phyloP scores from a whole-genome alignment of 2,329 filamentous ascomycete genomes.

The Stachybotrys chartarum region DNA sequence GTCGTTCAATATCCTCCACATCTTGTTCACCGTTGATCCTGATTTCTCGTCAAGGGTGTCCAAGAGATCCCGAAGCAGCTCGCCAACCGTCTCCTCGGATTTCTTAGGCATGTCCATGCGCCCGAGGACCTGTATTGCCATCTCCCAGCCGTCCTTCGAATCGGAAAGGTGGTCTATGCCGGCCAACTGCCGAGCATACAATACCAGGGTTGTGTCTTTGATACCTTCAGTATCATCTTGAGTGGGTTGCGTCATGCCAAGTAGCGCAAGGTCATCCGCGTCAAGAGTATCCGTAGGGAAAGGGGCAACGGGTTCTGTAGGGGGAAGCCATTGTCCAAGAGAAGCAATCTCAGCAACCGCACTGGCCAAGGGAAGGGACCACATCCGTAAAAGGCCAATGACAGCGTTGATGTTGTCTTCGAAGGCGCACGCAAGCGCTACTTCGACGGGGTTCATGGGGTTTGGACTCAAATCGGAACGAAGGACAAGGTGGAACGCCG shows the following conservation, averaged over 20 bases:
- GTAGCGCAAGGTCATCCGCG: constrained; percentile 75
- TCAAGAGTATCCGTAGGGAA: constrained; percentile 62
- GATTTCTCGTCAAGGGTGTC: constrained; percentile 56
- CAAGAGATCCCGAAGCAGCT: constrained; percentile 64
- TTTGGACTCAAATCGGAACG: constrained; percentile 71
- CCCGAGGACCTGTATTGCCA: constrained; percentile 76
- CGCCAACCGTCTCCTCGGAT: constrained; percentile 66
- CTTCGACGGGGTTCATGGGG: constrained; percentile 66
- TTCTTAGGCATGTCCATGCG: constrained; percentile 67
- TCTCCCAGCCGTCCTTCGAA: constrained; percentile 73
- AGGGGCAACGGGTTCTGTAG: constrained; percentile 28
- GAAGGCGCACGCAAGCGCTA: constrained; percentile 74
- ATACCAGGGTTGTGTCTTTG: constrained; percentile 71
- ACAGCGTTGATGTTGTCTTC: constrained; percentile 76
- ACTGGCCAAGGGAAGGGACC: constrained; percentile 74
- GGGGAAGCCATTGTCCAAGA: constrained; percentile 74
- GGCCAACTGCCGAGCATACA: constrained; percentile 66
- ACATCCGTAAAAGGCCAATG: constrained; percentile 65
- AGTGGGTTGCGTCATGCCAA: constrained; percentile 57
- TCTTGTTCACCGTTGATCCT: constrained; percentile 67
- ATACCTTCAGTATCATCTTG: constrained; percentile 56
- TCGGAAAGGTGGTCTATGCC: constrained; percentile 42
- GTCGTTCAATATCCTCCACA: constrained; percentile 70
- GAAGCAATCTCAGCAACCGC: constrained; percentile 78
- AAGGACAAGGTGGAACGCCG: constrained; percentile 63